Base-by-base conservation (phyloP, 306 rosid genomes). In the Dryas alaskensis region DNA sequence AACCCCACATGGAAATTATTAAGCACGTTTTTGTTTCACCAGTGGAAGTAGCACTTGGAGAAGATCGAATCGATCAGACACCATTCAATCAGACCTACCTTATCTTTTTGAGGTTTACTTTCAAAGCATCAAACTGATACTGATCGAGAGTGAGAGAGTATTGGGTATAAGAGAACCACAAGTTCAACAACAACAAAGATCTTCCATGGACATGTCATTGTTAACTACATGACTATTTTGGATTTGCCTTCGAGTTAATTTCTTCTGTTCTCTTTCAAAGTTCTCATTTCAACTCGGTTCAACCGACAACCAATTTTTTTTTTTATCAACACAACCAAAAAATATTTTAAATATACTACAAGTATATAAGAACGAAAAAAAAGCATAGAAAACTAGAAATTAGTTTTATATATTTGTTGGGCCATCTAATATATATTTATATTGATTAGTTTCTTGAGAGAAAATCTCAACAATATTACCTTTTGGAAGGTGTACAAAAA, bases 11-110 rank as follows among this genome's bases (percentile, higher is more conserved):
- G 71, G 47, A 19, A 63, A 72, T 22, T 50, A 51, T 13, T 25
- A 12, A 8, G 43, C 77, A 73, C 62, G 70, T 63, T 62, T 73
- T 40, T 73, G 44, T 62, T 63, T 43, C 3, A 62, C 70, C 9
- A 73, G 51, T 61, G 13, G 50, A 61, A 9, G 22, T 9, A 60
- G 64, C 51, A 58, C 16, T 14, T 14, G 43, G 59, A 59, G 51
- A 69, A 70, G 42, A 13, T 22, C 0, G 22, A 22, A 22, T 22
- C 22, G 22, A 52, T 39, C 39, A 49, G 6, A 7, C 53, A 31
- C 59, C 25, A 31, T 67, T 27, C 4, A 1, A 5, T 43, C 11
- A 9, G 45, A 12, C 75, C 13, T 42, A 40, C 54, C 65, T 70
- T 12, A 44, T 44, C 65, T 25, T 44, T 11, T 12, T 4, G 52